Evolutionary conservation across 2,329 filamentous ascomycete genomes (phyloP).

Genomic region (Verticillium dahliae): DNA sequence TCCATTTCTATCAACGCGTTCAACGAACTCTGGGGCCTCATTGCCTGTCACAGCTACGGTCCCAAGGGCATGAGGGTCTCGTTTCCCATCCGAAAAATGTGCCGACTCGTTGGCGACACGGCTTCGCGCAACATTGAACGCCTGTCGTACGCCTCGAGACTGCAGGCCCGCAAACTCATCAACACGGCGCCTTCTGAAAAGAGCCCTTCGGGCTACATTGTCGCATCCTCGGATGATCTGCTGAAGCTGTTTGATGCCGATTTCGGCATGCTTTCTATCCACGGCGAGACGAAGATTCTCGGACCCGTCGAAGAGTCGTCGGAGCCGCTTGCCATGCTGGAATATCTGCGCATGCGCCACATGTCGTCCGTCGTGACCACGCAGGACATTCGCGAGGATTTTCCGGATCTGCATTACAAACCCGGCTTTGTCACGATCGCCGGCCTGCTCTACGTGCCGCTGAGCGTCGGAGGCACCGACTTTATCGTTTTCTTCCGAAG

Average conservation of each 20-base stretch:
- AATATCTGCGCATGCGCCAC: slow-evolving; percentile 72
- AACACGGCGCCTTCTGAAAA: slow-evolving; percentile 75
- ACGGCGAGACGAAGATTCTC: slow-evolving; percentile 82
- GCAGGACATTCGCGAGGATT: slow-evolving; percentile 68
- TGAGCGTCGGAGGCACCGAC: slow-evolving; percentile 68
- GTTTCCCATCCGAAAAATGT: slow-evolving; percentile 90
- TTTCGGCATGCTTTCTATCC: slow-evolving; percentile 77
- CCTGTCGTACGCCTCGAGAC: slow-evolving; percentile 74
- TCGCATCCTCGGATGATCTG: slow-evolving; percentile 81
- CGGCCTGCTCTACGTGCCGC: slow-evolving; percentile 73
- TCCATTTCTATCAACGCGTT: slow-evolving; percentile 89
- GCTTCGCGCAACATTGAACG: slow-evolving; percentile 84
- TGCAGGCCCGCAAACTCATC: slow-evolving; percentile 83
- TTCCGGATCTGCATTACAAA: slow-evolving; percentile 72
- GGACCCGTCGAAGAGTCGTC: slow-evolving; percentile 70
- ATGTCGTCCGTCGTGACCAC: slow-evolving; percentile 72
- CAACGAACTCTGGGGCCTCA: slow-evolving; percentile 78
- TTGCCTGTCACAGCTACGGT: slow-evolving; percentile 80
- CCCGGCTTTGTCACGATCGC: slow-evolving; percentile 75
- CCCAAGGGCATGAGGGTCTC: slow-evolving; percentile 77
- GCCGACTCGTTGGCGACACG: slow-evolving; percentile 76
- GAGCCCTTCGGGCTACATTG: slow-evolving; percentile 84
- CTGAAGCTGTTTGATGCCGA: slow-evolving; percentile 81
- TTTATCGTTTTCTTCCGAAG: slow-evolving; percentile 91
- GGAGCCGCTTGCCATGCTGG: slow-evolving; percentile 76